Base-by-base conservation (phyloP, 2,329 filamentous ascomycete species). In the Colletotrichum sidae region DNA sequence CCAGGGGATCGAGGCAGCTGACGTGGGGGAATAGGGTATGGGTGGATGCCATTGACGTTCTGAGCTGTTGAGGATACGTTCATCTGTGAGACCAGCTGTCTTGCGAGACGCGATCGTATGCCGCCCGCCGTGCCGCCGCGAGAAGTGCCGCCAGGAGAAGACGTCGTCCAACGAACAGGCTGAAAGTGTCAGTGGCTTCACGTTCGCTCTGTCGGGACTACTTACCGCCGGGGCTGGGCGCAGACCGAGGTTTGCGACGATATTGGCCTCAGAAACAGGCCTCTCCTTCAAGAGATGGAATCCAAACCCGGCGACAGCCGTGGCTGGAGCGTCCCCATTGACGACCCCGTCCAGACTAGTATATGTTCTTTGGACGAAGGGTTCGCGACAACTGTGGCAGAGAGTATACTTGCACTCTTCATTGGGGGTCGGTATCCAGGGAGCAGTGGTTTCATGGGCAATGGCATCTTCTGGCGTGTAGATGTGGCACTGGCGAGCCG, bases 401-500 rank as follows among this genome's bases (percentile, higher is more conserved):
- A 81, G 77, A 65, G 78, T 85, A 74, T 80, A 83, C 47, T 80
- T 78, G 65, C 86, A 89, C 70, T 86, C 83, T 1, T 78, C 69
- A 1, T 70, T 70, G 17, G 72, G 66, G 42, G 66, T 67, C 15
- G 77, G 75, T 6, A 81, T 69, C 81, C 81, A 84, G 12, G 78
- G 75, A 57, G 74, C 75, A 44, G 69, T 70, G 33, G 44, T 25
- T 15, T 17, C 53, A 8, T 54, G 39, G n/a, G 42, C 52, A 11
- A 65, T 49, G 11, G 47, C 52, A 8, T 55, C 57, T 9, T 47
- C 62, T 35, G 62, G 34, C 2, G 51, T 46, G 41, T 50, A 50
- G 33, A 52, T 52, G 17, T 33, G 51, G 10, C 51, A 52, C 11
- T 61, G 42, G 10, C 38, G 53, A 9, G 52, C 39, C 12, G 50